Conservation (phyloP, 106 monocot species). For the Gastrodia elata region DNA sequence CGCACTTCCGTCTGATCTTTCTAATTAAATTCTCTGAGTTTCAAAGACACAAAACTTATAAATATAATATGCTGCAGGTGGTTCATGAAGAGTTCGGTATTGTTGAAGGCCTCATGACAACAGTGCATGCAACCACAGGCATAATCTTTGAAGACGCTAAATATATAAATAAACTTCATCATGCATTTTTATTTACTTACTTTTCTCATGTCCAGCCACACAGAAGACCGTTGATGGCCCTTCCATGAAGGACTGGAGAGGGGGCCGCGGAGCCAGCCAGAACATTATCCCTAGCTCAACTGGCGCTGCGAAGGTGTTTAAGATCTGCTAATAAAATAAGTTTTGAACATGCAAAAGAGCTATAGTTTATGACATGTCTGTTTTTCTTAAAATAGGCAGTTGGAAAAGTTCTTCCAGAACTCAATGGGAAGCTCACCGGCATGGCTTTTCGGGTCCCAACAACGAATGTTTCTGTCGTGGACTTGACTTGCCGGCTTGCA, state of each 20-base stretch:
- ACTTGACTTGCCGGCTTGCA: conserved; percentile 87
- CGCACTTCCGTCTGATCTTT: too few relatives aligned
- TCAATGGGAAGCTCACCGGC: conserved; percentile 94
- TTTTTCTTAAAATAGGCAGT: conserved; percentile 65
- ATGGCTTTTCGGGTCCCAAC: conserved; percentile 99
- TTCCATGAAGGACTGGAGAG: conserved; percentile 98
- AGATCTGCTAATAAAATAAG: too few relatives aligned
- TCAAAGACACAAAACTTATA: not conserved
- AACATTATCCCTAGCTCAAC: conserved; percentile 98
- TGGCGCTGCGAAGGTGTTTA: conserved; percentile 97
- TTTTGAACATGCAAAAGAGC: too few relatives aligned
- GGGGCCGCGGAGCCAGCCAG: conserved; percentile 92
- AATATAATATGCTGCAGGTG: conserved; percentile 40
- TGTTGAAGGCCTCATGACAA: conserved; percentile 94
- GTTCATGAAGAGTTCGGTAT: conserved; percentile 99
- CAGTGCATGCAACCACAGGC: conserved; percentile 99
- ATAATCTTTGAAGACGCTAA: not conserved
- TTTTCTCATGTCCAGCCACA: conserved; percentile 48
- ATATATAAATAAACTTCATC: not conserved
- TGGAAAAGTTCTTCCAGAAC: conserved; percentile 89
- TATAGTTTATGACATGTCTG: too few relatives aligned
- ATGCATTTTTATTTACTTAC: not conserved
- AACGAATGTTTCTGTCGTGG: conserved; percentile 94
- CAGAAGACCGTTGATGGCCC: conserved; percentile 98
- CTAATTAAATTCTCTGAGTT: not conserved